Conservation (phyloP, 148 eudicot species). For the Vaccinium macrocarpon region DNA sequence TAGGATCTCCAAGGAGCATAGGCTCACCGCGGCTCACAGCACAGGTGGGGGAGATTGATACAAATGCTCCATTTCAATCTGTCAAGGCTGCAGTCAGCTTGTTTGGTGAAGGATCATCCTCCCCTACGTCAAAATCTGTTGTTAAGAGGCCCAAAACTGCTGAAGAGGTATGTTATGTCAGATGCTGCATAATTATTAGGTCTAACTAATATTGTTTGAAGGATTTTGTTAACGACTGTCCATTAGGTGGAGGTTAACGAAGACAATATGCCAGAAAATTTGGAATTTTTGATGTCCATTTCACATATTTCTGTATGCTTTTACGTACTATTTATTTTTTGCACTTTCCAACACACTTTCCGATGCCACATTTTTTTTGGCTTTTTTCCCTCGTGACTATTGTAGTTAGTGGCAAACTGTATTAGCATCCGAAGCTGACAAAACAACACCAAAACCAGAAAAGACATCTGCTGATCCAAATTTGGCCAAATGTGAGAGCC, state of each 20-base stretch:
- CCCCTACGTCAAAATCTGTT: slow-evolving; percentile 37
- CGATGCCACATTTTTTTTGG: not conserved
- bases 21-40: slow-evolving; percentile 27
- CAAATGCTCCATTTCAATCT: slow-evolving; percentile 78
- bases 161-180: slow-evolving; percentile 42
- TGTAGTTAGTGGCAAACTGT: not conserved
- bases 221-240: not conserved
- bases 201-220: not conserved
- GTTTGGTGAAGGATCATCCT: slow-evolving; percentile 52
- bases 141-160: slow-evolving; percentile 44
- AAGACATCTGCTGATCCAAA: not conserved
- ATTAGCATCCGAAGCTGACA: not conserved
- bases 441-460: not conserved
- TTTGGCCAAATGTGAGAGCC: not conserved
- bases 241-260: not conserved
- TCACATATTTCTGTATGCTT: not conserved
- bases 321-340: not conserved
- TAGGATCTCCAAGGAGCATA: slow-evolving; percentile 36
- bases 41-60: slow-evolving; percentile 81
- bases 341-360: not conserved
- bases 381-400: not conserved
- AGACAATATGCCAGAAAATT: not conserved
- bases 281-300: not conserved
- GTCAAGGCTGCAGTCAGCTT: slow-evolving; percentile 81
- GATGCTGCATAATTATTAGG: not conserved